Conservation (phyloP, 768 basidiomycete genomes). For the Suillus ampliporus region DNA sequence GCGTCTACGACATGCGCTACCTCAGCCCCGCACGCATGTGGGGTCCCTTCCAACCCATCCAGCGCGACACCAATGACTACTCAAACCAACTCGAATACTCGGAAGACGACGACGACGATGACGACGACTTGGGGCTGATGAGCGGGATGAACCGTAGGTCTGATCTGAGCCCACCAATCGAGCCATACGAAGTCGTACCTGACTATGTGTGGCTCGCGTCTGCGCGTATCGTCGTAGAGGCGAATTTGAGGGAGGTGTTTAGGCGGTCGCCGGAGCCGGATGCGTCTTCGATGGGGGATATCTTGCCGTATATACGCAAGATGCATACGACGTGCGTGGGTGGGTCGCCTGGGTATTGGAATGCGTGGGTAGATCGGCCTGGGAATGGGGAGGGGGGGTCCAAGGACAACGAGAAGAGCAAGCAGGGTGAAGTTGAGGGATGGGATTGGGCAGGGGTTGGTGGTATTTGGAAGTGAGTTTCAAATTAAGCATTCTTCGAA, state of each 20-base stretch:
- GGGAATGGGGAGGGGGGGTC: neutral
- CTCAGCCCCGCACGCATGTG: constrained; percentile 33
- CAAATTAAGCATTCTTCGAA: neutral
- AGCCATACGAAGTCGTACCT: constrained; percentile 41
- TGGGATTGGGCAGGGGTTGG: constrained; percentile 67
- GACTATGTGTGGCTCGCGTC: constrained; percentile 61
- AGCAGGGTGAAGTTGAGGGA: constrained; percentile 38
- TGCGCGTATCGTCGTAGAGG: constrained; percentile 55
- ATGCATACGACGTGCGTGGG: constrained; percentile 48
- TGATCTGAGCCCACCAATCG: constrained; percentile 23
- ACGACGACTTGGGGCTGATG: constrained; percentile 16
- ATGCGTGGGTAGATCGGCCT: constrained; percentile 24
- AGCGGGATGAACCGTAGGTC: constrained; percentile 19
- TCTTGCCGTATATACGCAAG: constrained; percentile 35
- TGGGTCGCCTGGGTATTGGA: constrained; percentile 48
- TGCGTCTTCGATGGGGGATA: constrained; percentile 14
- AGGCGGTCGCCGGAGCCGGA: constrained; percentile 2
- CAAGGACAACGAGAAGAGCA: neutral
- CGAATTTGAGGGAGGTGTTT: constrained; percentile 51
- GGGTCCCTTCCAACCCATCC: constrained; percentile 33
- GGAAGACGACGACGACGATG: constrained; percentile 21
- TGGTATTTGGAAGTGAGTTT: constrained; percentile 57
- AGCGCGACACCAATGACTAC: neutral
- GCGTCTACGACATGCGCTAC: constrained; percentile 39
- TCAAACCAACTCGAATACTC: neutral